Conservation (phyloP, 2,329 filamentous ascomycete genomes). For the Pestalotiopsis sp. region DNA sequence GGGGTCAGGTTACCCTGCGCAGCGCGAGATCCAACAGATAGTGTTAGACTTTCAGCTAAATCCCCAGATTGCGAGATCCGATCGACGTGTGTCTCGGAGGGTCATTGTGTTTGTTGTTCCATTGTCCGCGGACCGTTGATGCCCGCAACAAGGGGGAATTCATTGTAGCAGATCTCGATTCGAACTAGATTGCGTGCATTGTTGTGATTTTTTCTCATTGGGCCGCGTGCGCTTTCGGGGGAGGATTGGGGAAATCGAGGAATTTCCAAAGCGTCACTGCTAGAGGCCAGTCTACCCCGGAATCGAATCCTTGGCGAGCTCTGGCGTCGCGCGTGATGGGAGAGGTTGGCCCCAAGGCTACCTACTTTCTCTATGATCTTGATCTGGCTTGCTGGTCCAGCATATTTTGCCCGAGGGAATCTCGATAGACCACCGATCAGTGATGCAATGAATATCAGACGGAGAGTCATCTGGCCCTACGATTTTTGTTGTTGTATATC, state of each 20-base stretch:
- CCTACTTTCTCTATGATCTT: neutral
- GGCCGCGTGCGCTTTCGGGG: neutral
- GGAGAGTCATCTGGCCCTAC: neutral
- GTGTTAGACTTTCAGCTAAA: neutral
- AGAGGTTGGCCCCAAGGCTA: neutral
- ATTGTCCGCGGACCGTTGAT: neutral
- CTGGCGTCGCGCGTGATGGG: neutral
- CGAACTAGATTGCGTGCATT: neutral
- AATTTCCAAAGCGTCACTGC: neutral
- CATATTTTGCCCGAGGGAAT: neutral
- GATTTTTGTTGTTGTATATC: neutral
- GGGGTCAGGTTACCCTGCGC: neutral
- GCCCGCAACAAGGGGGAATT: neutral
- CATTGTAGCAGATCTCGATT: neutral
- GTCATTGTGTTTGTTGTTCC: neutral
- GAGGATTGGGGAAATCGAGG: neutral
- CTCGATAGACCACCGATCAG: neutral
- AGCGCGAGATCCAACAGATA: neutral
- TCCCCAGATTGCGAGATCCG: neutral
- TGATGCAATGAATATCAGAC: neutral
- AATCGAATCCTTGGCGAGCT: neutral
- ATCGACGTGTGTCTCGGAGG: neutral
- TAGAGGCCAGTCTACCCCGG: neutral
- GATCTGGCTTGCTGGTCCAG: neutral
- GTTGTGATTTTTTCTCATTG: neutral